phyloP scores from a whole-genome alignment of 345 rosid species.

The Raphanus sativus region DNA sequence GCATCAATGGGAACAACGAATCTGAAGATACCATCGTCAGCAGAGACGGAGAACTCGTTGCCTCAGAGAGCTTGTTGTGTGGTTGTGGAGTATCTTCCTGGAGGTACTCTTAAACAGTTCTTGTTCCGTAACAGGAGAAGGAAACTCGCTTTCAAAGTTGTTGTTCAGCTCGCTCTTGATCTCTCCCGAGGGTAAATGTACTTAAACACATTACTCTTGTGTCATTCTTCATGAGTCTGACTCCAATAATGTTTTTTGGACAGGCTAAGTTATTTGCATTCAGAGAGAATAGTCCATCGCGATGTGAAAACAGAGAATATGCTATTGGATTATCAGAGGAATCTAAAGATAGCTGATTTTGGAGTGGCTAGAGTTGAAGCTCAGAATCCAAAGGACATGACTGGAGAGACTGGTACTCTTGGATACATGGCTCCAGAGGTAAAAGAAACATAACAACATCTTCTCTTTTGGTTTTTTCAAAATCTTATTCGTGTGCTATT shows the following conservation, averaged over 20 bases:
- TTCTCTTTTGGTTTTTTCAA: not conserved
- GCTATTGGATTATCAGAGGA: slow-evolving; percentile 71
- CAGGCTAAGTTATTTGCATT: slow-evolving; percentile 91
- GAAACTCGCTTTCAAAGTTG: slow-evolving; percentile 82
- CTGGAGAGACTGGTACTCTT: slow-evolving; percentile 98
- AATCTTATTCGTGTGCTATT: not conserved
- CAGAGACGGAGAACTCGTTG: slow-evolving; percentile 42
- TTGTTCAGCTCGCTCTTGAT: slow-evolving; percentile 86
- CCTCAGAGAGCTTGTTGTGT: slow-evolving; percentile 93
- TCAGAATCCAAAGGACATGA: slow-evolving; percentile 96
- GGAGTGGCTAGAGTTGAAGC: slow-evolving; percentile 99
- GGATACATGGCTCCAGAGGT: slow-evolving; percentile 99
- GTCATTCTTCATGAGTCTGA: not conserved
- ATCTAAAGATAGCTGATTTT: slow-evolving; percentile 94
- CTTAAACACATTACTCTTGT: too few species aligned
- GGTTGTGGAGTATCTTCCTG: slow-evolving; percentile 84
- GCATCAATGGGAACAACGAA: slow-evolving; percentile 97
- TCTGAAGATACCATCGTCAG: slow-evolving; percentile 70
- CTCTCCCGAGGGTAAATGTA: slow-evolving; percentile 84
- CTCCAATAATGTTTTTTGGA: slow-evolving; percentile 31
- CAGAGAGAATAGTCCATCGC: slow-evolving; percentile 88
- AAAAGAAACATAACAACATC: too few species aligned
- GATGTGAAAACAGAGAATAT: slow-evolving; percentile 97
- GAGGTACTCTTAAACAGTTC: slow-evolving; percentile 89
- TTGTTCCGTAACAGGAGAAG: slow-evolving; percentile 77